These are phyloP conservation scores for Cicer bijugum DNA, from an alignment of 306 rosid species.

Conservation along the genomic window DNA sequence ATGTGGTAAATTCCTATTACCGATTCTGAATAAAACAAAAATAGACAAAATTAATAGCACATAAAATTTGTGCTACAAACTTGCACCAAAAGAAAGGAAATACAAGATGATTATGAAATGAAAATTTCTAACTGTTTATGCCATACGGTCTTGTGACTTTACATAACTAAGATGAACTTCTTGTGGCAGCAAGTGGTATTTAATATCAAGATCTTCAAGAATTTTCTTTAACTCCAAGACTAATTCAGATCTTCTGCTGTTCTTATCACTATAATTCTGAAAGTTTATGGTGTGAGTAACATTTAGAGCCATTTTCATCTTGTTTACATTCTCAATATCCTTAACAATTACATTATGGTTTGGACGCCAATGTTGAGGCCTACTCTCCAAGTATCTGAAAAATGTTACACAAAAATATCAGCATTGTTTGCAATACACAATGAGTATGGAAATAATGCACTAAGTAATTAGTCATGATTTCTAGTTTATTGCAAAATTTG, in stretches of 20 bases:
- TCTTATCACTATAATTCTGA: slow-evolving; percentile 69
- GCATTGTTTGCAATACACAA: slow-evolving; percentile 11
- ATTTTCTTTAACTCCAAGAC: slow-evolving; percentile 76
- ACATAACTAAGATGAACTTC: slow-evolving; percentile 61
- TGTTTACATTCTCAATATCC: slow-evolving; percentile 75
- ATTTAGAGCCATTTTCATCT: slow-evolving; percentile 61
- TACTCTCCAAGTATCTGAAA: slow-evolving; percentile 79
- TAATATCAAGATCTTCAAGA: slow-evolving; percentile 72
- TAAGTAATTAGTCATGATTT: too few species aligned
- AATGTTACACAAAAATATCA: slow-evolving; percentile 6
- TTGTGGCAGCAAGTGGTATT: slow-evolving; percentile 73
- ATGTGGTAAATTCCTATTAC: too few species aligned
- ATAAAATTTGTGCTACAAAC: too few species aligned
- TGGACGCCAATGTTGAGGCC: slow-evolving; percentile 76
- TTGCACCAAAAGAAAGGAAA: background rate
- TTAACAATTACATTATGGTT: slow-evolving; percentile 61
- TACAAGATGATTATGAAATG: background rate
- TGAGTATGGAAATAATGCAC: background rate
- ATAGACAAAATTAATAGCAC: too few species aligned
- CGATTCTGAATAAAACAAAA: too few species aligned
- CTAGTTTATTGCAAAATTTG: too few species aligned
- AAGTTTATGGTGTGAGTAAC: slow-evolving; percentile 85
- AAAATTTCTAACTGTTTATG: slow-evolving; percentile 36
- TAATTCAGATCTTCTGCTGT: slow-evolving; percentile 71
- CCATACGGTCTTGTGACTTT: slow-evolving; percentile 42